Evolutionary conservation across 1,139 yeast species (phyloP).

Genomic region (Yamadazyma friedrichii): DNA sequence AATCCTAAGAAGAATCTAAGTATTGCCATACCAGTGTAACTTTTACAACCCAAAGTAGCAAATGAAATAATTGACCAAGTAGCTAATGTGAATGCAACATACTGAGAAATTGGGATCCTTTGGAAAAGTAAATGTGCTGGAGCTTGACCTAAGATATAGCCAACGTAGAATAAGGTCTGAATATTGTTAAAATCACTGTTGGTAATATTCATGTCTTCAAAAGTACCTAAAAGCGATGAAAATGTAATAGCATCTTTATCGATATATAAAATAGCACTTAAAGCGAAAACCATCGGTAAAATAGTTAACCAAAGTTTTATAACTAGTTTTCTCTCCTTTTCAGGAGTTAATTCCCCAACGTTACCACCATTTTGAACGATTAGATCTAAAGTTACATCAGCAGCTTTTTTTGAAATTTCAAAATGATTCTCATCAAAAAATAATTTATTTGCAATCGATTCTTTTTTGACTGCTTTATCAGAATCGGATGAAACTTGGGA

Average conservation of each 20-base stretch:
- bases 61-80: slow-evolving; percentile 24
- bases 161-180: slow-evolving; percentile 28
- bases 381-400: slow-evolving; percentile 39
- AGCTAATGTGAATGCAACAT: slow-evolving; percentile 12
- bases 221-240: slow-evolving; percentile 40
- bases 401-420: slow-evolving; percentile 22
- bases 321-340: slow-evolving; percentile 29
- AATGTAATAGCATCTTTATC: slow-evolving; percentile 47
- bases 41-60: slow-evolving; percentile 28
- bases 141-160: slow-evolving; percentile 15
- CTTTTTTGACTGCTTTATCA: neutral
- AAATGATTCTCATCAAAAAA: slow-evolving; percentile 7
- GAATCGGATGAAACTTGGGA: neutral
- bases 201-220: slow-evolving; percentile 35
- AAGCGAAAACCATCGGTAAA: slow-evolving; percentile 25
- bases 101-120: slow-evolving; percentile 16
- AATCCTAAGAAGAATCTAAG: slow-evolving; percentile 18
- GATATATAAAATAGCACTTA: slow-evolving; percentile 38
- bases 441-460: slow-evolving; percentile 3
- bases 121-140: slow-evolving; percentile 17
- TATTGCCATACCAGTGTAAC: slow-evolving; percentile 15
- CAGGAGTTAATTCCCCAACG: slow-evolving; percentile 32
- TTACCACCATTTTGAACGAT: slow-evolving; percentile 27
- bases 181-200: slow-evolving; percentile 34
- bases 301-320: slow-evolving; percentile 32